Conservation (phyloP, 192 early-diverging fungal genomes). For the Obelidium mucronatum region DNA sequence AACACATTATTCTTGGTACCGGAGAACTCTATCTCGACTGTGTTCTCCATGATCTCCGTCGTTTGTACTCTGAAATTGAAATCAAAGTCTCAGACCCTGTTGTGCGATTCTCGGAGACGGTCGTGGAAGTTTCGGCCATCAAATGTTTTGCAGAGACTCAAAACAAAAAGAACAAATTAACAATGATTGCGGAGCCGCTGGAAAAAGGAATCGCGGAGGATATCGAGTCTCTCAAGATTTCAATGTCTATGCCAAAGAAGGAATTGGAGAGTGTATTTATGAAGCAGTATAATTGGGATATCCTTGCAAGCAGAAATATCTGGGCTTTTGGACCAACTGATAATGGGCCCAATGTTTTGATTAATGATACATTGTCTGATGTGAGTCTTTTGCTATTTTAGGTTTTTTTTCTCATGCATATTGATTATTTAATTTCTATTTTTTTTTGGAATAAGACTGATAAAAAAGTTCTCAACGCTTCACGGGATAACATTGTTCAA, state of each 20-base stretch:
- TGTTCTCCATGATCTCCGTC: constrained; percentile 93
- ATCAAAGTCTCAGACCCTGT: constrained; percentile 98
- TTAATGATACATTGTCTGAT: constrained; percentile 97
- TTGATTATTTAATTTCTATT: background rate
- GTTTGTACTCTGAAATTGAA: constrained; percentile 94
- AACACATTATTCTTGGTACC: constrained; percentile 93
- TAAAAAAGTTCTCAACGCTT: constrained; percentile 77
- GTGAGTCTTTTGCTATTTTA: constrained; percentile 40
- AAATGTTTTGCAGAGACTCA: constrained; percentile 98
- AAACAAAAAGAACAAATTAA: constrained; percentile 99
- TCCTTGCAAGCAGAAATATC: constrained; percentile 88
- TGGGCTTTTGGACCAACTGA: constrained; percentile 99
- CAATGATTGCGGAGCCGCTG: constrained; percentile 94
- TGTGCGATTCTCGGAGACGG: constrained; percentile 94
- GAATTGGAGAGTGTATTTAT: constrained; percentile 84
- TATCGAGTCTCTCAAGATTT: constrained; percentile 80
- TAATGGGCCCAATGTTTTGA: constrained; percentile 88
- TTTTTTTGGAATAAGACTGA: constrained; percentile 57
- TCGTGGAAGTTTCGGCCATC: constrained; percentile 90
- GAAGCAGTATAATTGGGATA: constrained; percentile 92
- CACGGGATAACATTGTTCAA: constrained; percentile 87
- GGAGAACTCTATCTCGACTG: constrained; percentile 98
- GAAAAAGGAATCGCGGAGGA: constrained; percentile 92
- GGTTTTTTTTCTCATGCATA: background rate
- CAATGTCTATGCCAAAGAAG: constrained; percentile 72